phyloP scores from a whole-genome alignment of 371 early-diverging fungal species.

The Mucor plumbeus region DNA sequence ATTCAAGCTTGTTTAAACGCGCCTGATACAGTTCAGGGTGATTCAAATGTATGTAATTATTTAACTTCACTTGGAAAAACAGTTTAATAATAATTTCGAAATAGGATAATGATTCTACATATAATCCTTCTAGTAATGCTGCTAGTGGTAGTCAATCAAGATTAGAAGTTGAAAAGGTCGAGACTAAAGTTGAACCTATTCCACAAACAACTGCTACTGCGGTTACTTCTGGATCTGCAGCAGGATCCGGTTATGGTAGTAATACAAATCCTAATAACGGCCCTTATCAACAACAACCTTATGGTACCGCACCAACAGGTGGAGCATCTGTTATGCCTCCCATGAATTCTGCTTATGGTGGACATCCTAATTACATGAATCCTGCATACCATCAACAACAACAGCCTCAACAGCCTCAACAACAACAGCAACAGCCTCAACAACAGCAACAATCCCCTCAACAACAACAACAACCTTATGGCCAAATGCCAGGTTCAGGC shows the following conservation, averaged over 20 bases:
- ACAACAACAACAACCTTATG: constrained; percentile 24
- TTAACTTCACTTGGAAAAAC: neutral
- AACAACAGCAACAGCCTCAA: constrained; percentile 15
- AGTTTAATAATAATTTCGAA: neutral
- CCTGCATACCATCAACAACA: constrained; percentile 20
- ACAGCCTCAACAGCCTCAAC: neutral
- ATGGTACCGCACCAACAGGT: neutral
- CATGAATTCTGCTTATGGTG: constrained; percentile 11
- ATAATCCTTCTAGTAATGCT: constrained; percentile 3
- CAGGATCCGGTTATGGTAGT: neutral
- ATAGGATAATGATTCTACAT: constrained; percentile 14
- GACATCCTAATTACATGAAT: constrained; percentile 23
- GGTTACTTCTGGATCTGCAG: constrained; percentile 1
- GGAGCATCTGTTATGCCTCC: constrained; percentile 11
- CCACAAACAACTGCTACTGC: constrained; percentile 12
- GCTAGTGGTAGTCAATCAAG: constrained; percentile 15
- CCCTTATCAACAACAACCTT: constrained; percentile 22
- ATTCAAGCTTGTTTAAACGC: constrained; percentile 96
- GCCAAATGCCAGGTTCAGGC: constrained; percentile 20
- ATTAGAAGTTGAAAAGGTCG: constrained; percentile 13
- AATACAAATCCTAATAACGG: constrained; percentile 10
- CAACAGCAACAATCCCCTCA: constrained; percentile 20
- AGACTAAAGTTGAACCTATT: constrained; percentile 10
- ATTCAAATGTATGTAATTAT: constrained; percentile 19
- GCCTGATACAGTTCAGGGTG: constrained; percentile 60